A percentile compares a stretch with the other conserved stretches of the same genome.
Evolutionary conservation across 1,139 yeast genomes (phyloP).

Genomic region (Candida sojae): DNA sequence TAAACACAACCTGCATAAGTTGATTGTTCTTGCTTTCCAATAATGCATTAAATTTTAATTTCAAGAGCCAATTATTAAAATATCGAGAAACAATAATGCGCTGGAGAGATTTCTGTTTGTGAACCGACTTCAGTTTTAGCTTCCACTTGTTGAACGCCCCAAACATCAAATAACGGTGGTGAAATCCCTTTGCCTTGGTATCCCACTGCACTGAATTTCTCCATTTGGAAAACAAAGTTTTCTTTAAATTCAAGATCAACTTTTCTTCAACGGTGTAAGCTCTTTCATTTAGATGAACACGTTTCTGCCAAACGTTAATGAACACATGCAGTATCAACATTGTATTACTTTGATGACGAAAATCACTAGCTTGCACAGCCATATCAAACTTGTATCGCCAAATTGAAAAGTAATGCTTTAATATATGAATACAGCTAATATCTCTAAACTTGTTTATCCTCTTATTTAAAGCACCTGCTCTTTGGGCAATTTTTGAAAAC

Average conservation of each 20-base stretch:
- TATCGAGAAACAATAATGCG: conserved; percentile 2
- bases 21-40: conserved; percentile 6
- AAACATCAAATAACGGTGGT: conserved; percentile 6
- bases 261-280: conserved; percentile 11
- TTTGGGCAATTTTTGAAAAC: background rate
- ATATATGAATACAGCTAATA: conserved; percentile 13
- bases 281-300: conserved; percentile 10
- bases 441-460: conserved; percentile 14
- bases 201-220: conserved; percentile 9
- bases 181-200: conserved; percentile 15
- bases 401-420: conserved; percentile 15
- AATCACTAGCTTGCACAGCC: conserved; percentile 6
- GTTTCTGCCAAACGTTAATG: conserved; percentile 18
- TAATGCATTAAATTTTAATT: conserved; percentile 15
- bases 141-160: conserved; percentile 18
- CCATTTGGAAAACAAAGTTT: conserved; percentile 18
- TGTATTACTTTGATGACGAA: conserved; percentile 11
- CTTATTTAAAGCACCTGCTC: conserved; percentile 9
- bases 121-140: conserved; percentile 6
- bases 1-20: background rate
- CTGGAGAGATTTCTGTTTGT: background rate
- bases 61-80: conserved; percentile 2
- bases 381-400: conserved; percentile 18
- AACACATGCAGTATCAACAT: conserved; percentile 16
- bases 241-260: background rate